Conservation (phyloP, 768 basidiomycete species). For the Kwoniella botswanensis region DNA sequence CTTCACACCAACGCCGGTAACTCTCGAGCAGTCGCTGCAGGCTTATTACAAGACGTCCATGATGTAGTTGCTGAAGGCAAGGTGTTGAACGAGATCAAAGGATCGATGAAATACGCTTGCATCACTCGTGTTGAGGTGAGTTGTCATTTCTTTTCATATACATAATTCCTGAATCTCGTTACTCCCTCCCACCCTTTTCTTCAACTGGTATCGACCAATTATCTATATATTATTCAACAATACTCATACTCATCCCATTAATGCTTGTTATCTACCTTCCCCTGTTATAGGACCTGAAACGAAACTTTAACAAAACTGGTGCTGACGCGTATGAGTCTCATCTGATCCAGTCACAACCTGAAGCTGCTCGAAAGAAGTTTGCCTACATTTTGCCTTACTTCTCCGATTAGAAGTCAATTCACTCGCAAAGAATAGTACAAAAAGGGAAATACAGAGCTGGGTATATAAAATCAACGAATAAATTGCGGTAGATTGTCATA, state of each 20-base stretch:
- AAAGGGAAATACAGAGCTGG: not conserved
- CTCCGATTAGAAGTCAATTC: slow-evolving; percentile 13
- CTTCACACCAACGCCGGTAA: slow-evolving; percentile 85
- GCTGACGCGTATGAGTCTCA: not conserved
- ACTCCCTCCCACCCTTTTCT: not conserved
- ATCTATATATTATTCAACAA: not conserved
- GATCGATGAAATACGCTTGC: slow-evolving; percentile 83
- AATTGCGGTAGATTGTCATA: not conserved
- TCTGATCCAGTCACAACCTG: slow-evolving; percentile 56
- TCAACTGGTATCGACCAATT: not conserved
- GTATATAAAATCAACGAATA: too few relatives aligned
- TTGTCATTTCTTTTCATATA: not conserved
- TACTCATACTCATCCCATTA: not conserved
- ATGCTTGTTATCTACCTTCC: not conserved
- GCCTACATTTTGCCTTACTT: slow-evolving; percentile 83
- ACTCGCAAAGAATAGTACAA: not conserved
- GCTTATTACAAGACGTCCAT: slow-evolving; percentile 62
- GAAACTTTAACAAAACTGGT: not conserved
- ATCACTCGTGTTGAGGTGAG: slow-evolving; percentile 68
- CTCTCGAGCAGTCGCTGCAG: slow-evolving; percentile 66
- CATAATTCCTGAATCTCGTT: too few relatives aligned
- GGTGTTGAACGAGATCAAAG: slow-evolving; percentile 71
- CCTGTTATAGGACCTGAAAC: not conserved
- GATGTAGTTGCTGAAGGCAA: slow-evolving; percentile 64
- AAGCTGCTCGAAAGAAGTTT: slow-evolving; percentile 72